These are phyloP conservation scores for Eucalyptus sp. DNA, from an alignment of 345 rosid genomes.

Conservation along the genomic window DNA sequence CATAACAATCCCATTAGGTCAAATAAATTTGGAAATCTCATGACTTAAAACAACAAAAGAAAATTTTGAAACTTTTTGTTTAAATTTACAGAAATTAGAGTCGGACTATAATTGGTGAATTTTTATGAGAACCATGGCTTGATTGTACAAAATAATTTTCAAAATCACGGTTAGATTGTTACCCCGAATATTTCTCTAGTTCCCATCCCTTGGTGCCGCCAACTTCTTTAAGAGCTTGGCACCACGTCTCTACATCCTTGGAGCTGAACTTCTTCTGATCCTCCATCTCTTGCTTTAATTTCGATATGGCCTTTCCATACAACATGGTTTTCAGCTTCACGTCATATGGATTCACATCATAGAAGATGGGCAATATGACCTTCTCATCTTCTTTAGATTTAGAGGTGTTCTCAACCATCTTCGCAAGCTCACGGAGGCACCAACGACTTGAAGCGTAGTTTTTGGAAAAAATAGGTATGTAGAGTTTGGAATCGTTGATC, in stretches of 20 bases:
- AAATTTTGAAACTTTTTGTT: background rate
- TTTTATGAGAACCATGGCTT: background rate
- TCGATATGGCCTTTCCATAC: rapidly evolving
- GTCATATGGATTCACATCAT: rapidly evolving
- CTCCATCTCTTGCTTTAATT: background rate
- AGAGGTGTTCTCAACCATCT: background rate
- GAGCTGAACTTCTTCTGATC: too few species aligned
- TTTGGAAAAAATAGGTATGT: background rate
- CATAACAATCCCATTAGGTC: too few species aligned
- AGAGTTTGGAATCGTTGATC: background rate
- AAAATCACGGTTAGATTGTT: background rate
- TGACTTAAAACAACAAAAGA: background rate
- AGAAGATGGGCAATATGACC: background rate
- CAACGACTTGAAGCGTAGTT: background rate
- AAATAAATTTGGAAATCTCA: too few species aligned
- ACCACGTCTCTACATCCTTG: too few species aligned
- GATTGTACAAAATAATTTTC: background rate
- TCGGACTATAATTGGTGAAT: background rate
- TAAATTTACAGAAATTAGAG: background rate
- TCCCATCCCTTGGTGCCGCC: background rate
- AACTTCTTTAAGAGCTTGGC: too few species aligned
- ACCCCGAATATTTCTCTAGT: background rate
- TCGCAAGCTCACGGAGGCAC: background rate
- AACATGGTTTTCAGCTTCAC: background rate
- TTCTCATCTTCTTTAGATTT: background rate